Base-by-base conservation (phyloP, 352 stramenopile species). In the Phytophthora tubulina region DNA sequence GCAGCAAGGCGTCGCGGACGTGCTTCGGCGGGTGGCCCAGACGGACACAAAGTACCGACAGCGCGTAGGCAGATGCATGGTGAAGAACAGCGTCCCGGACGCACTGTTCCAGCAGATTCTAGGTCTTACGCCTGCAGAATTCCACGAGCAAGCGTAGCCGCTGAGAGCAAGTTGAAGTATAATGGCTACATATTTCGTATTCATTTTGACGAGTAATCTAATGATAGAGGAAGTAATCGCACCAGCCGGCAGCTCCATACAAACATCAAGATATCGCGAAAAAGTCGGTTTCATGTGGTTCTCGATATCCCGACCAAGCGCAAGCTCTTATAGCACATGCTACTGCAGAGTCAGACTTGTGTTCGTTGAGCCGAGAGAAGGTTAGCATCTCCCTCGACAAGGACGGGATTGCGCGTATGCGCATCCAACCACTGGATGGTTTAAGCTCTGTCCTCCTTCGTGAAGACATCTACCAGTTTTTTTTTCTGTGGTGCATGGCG, bases 371-470 rank as follows among this genome's bases (percentile, higher is more conserved):
- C 89, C 90, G 90, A 97, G 90, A 97, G 90, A 97, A 77, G 88
- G 89, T 97, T 97, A 97, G 90, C 90, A 97, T 97, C 90, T 96
- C 89, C 90, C 90, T 97, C 89, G 90, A 95, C 90, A 97, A 97
- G 90, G 89, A 97, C 90, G 90, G 89, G 90, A 97, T 92, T 94
- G 82, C 86, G 82, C 83, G 52, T 59, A 33, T 80, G 85, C 84
- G 88, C 89, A 94, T 91, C 81, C 84, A 92, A 92, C 78, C 72
- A 79, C 54, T 83, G 61, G 59, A 83, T 91, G 88, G 86, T 94
- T 94, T 93, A 94, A 94, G 89, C 87, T 91, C 80, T 95, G 89
- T 84, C 63, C 52, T 59, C 56, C n/a, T 62, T 31, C 45, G 57
- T 69, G 27, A 57, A 60, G 76, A 81, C 78, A 94, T 94, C 86